Evolutionary conservation across 2,329 filamentous ascomycete species (phyloP), one percentile per base, ranked within the genome.

Genomic region (Albifimbria verrucaria): DNA sequence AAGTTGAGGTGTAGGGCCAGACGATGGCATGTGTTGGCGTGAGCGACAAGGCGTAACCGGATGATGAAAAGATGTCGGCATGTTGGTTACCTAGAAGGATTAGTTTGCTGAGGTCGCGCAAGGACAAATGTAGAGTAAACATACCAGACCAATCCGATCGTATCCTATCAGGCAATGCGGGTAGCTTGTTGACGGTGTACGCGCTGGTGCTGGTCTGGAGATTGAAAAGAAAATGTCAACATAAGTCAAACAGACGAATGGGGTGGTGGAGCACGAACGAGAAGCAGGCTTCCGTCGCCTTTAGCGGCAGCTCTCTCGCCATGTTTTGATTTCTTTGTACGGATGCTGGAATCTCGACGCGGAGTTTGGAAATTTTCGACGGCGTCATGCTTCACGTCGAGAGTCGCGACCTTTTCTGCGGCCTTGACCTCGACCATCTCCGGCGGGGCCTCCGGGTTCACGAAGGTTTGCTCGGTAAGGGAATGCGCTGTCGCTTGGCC

Each of bases 131-230:
- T 4, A 44, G 21, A 20, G 49, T 24, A n/a, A 36, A 70, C 83
- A 68, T 79, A 92, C 89, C 81, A 67, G 78, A 77, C 54, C 82
- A 78, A 63, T 86, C 81, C 59, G 82, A 74, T 59, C 86, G 85
- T 57, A 96, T 82, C 64, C 86, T 83, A 63, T 92, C 87, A 48
- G 93, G 92, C 22, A 95, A 80, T 52, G 89, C 86, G 53, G 90
- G 90, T 26, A 97, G 80, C 69, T 92, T 92, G 71, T 88, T 90
- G 57, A 96, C 89, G 43, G 83, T 88, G 68, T 94, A 97, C 58
- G 90, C 89, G 66, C 87, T 86, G 65, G 90, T 96, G 65, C 86
- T 90, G 39, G 90, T 90, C 89, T 95, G 55, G 11, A 58, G 50
- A 50, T n/a, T 32, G 50, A 55, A 51, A 58, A 56, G 55, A 56